Evolutionary conservation across 1,284 basidiomycete genomes (phyloP), one percentile per base, ranked within the genome.

Genomic region (Ceratobasidium sp.): DNA sequence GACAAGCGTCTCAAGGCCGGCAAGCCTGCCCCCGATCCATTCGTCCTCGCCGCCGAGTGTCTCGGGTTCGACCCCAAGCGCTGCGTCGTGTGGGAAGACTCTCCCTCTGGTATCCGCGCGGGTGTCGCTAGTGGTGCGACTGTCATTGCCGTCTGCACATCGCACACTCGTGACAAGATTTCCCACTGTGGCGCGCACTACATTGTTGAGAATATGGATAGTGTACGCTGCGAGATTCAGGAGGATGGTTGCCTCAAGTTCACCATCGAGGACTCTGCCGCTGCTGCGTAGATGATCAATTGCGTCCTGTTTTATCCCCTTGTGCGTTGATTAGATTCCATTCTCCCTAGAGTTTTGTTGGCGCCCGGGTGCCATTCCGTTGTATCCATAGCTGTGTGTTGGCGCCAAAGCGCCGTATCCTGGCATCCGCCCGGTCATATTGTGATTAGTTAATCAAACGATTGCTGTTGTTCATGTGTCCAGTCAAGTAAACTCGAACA

Each of bases 111-210:
- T 48, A 92, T 92, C 79, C 84, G 84, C 49, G 89, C 90, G 1
- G 90, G 88, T 66, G 86, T 90, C 48, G 88, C 88, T 0, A 86
- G 86, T 40, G 90, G 90, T 49, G 90, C 88, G 16, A 90, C 85
- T 9, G 90, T 91, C 73, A 87, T 92, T 75, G 91, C 90, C 1
- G 86, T 92, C 16, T 92, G 90, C 83, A 92, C 82, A 1, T 81
- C 81, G 8, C 82, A 83, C 74, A 75, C 77, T 36, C 77, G 80
- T 30, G 78, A 81, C 85, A 76, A 88, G 84, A 79, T 89, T 87
- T 85, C 86, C 75, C 81, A 85, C 76, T 86, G 86, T 60, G 89
- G 89, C 56, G 89, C 90, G 7, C 88, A 91, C 78, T 90, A 83
- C 76, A 79, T 90, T 69, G 83, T 89, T 46, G 85, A 88, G 38